phyloP scores from a whole-genome alignment of 73 alveolate genomes.

The Symbiodinium pilosum region DNA sequence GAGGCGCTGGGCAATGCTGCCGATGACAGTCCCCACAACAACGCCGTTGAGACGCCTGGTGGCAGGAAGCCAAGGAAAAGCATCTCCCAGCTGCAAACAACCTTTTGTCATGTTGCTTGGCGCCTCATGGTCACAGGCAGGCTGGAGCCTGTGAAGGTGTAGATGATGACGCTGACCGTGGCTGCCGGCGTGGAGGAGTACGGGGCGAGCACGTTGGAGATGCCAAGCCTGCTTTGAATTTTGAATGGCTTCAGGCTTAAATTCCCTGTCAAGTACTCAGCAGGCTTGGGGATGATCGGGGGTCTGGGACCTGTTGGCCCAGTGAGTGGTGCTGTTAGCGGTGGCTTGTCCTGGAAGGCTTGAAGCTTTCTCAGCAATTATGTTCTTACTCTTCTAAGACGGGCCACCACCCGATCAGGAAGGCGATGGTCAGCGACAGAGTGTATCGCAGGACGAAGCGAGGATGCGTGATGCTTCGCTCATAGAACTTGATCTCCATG shows the following conservation, averaged over 20 bases:
- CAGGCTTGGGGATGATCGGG: too few relatives aligned
- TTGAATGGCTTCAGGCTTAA: too few relatives aligned
- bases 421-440: slow-evolving; percentile 23
- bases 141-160: slow-evolving; percentile 71
- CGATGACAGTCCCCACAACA: slow-evolving; percentile 32
- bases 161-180: slow-evolving; percentile 55
- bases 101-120: background rate
- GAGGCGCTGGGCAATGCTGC: slow-evolving; percentile 72
- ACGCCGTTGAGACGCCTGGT: too few relatives aligned
- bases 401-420: background rate
- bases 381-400: too few relatives aligned
- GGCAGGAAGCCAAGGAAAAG: too few relatives aligned
- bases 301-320: too few relatives aligned
- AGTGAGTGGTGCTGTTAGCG: too few relatives aligned
- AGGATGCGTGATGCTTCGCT: slow-evolving; percentile 80
- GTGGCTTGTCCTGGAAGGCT: too few relatives aligned
- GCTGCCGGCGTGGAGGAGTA: slow-evolving; percentile 69
- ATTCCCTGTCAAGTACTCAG: too few relatives aligned
- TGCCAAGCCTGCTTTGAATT: slow-evolving; percentile 80
- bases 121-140: slow-evolving; percentile 64
- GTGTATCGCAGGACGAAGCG: slow-evolving; percentile 77
- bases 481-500: slow-evolving; percentile 44
- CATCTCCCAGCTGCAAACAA: too few relatives aligned
- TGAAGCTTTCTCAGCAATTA: too few relatives aligned
- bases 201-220: slow-evolving; percentile 59